Percentiles rank a stretch among this genome's conserved stretches.
phyloP scores from a whole-genome alignment of 345 rosid genomes.

The Gossypium stocksii region DNA sequence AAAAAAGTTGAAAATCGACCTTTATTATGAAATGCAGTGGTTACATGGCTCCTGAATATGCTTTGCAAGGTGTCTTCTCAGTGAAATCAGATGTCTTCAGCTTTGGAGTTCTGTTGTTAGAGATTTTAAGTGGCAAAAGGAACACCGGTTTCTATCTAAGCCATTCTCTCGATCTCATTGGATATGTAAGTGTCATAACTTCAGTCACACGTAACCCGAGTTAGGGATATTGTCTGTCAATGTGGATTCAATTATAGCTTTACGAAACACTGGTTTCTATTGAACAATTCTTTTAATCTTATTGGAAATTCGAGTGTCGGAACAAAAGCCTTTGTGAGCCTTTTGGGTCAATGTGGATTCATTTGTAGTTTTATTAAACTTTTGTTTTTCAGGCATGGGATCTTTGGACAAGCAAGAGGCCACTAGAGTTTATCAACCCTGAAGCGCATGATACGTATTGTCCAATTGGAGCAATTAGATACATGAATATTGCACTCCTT shows the following conservation, averaged over 20 bases:
- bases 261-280: too few species aligned
- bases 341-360: too few species aligned
- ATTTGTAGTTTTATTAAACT: background rate
- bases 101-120: slow-evolving; percentile 17
- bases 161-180: background rate
- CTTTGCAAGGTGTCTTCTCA: slow-evolving; percentile 8
- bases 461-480: background rate
- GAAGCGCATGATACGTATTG: background rate
- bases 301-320: too few species aligned
- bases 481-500: slow-evolving; percentile 9
- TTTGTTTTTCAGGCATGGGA: slow-evolving; percentile 12
- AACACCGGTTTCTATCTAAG: slow-evolving; percentile 10
- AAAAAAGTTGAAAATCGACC: background rate
- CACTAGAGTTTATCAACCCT: background rate
- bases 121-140: slow-evolving; percentile 14
- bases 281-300: too few species aligned
- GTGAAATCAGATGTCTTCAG: slow-evolving; percentile 18
- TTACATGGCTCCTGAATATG: slow-evolving; percentile 17
- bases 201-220: background rate
- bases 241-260: too few species aligned
- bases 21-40: slow-evolving; percentile 10
- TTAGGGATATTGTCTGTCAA: too few species aligned
- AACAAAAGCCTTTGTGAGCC: too few species aligned
- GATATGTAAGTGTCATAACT: background rate
- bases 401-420: slow-evolving; percentile 14